Evolutionary conservation across 495 filamentous ascomycete genomes (phyloP).

Genomic region (Letharia lupina): DNA sequence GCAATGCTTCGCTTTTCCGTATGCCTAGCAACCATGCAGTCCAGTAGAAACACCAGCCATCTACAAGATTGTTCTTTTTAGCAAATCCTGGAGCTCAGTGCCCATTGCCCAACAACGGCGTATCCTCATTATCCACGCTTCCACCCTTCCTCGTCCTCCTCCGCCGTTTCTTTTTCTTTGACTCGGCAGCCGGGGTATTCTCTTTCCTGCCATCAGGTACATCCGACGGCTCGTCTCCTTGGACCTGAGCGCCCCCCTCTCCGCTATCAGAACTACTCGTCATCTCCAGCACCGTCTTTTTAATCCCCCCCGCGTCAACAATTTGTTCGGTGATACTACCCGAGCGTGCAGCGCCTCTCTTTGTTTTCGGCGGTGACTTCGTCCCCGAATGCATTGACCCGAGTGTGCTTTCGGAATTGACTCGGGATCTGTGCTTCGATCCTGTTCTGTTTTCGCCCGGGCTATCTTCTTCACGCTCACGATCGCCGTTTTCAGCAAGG

Average conservation of each 20-base stretch:
- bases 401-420: slow-evolving; percentile 30
- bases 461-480: not conserved
- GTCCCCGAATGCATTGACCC: slow-evolving; percentile 32
- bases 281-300: slow-evolving; percentile 76
- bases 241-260: slow-evolving; percentile 18
- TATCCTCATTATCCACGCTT: slow-evolving; percentile 4
- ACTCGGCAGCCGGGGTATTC: slow-evolving; percentile 18
- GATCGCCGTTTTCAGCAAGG: slow-evolving; percentile 19
- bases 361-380: slow-evolving; percentile 20
- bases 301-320: slow-evolving; percentile 69
- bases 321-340: slow-evolving; percentile 87
- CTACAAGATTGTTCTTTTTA: not conserved
- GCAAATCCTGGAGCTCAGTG: not conserved
- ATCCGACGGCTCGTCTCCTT: slow-evolving; percentile 22
- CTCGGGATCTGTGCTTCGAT: slow-evolving; percentile 10
- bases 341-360: slow-evolving; percentile 55
- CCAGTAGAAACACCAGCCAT: not conserved
- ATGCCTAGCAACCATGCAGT: slow-evolving; percentile 1
- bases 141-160: slow-evolving; percentile 31
- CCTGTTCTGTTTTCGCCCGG: slow-evolving; percentile 4
- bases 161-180: slow-evolving; percentile 36
- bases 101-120: slow-evolving; percentile 14
- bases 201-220: slow-evolving; percentile 25
- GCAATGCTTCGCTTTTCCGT: not conserved
- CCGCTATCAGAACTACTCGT: slow-evolving; percentile 38